Evolutionary conservation across 1,284 basidiomycete genomes (phyloP).

Genomic region (Singerocomus inundabilis): DNA sequence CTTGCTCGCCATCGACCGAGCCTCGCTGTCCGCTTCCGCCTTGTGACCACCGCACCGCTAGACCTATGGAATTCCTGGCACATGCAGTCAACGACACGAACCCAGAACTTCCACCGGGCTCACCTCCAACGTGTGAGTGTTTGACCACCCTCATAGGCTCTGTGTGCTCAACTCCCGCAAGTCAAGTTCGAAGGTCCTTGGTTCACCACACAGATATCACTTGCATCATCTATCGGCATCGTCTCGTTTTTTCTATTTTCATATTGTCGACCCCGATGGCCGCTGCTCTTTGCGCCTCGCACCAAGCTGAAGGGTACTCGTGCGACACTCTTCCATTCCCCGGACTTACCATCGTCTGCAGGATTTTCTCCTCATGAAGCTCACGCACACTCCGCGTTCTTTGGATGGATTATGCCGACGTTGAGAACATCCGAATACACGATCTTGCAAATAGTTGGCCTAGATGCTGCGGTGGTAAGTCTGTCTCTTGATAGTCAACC

Average conservation of each 20-base stretch:
- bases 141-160: neutral
- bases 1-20: too few relatives aligned
- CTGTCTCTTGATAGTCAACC: constrained; percentile 11
- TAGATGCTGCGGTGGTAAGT: constrained; percentile 90
- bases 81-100: constrained; percentile 17
- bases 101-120: constrained; percentile 50
- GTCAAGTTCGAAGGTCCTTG: constrained; percentile 85
- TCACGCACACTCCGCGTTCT: constrained; percentile 79
- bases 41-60: constrained; percentile 13
- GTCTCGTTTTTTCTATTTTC: constrained; percentile 86
- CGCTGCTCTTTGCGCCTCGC: constrained; percentile 86
- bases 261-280: constrained; percentile 84
- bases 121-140: constrained; percentile 54
- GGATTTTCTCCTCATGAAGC: constrained; percentile 90
- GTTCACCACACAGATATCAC: constrained; percentile 87
- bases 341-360: constrained; percentile 30
- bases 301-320: constrained; percentile 87
- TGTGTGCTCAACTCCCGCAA: constrained; percentile 22
- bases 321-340: neutral
- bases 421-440: constrained; percentile 88
- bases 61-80: constrained; percentile 5
- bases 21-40: neutral
- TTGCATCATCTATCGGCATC: constrained; percentile 80
- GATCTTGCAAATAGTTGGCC: constrained; percentile 93
- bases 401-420: constrained; percentile 95